Base-by-base conservation (phyloP, 352 stramenopile species). In the Phytophthora brassicae region DNA sequence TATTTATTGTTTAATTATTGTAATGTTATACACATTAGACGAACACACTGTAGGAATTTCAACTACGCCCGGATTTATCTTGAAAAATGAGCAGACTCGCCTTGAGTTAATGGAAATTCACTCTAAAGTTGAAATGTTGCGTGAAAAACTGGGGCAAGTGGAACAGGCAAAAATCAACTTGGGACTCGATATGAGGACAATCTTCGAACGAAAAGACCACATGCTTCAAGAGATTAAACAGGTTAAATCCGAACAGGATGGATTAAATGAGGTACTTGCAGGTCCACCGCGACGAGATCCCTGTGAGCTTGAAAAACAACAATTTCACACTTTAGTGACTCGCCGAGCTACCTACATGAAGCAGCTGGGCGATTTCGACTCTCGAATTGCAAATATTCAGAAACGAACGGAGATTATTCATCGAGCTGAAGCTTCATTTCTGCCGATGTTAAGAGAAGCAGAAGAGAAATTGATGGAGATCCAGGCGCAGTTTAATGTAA, bases 261-360 rank as follows among this genome's bases (percentile, higher is more conserved):
- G 88, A 0, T 48, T 90, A 2, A 74, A 72, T 8, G 59, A 64
- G 4, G 6, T 49, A 2, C 66, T 93, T 0, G 80, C 79, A 9
- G 84, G 84, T 5, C 84, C 84, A 0, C 80, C 84, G 3, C 72
- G 84, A 20, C 70, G 84, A 33, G 82, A 93, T 17, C 76, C 84
- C 4, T 79, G 59, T 0, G 82, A 92, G 33, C 38, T 58, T 14
- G 73, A 93, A 41, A 89, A 90, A 11, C 57, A 68, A 22, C 75
- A 86, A 22, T 82, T 91, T 31, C 79, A 91, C 59, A 65, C 70
- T 0, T 44, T 91, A 3, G 72, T 88, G 16, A 75, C 78, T 0
- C 56, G 79, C 4, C 58, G 71, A 62, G 69, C 74, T 1, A 64
- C 1, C 0, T 79, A 77, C 24, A 79, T 80, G 46, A 74, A 85